Evolutionary conservation across 805 yeast genomes (phyloP).

Genomic region (Lipomyces chichibuensis): DNA sequence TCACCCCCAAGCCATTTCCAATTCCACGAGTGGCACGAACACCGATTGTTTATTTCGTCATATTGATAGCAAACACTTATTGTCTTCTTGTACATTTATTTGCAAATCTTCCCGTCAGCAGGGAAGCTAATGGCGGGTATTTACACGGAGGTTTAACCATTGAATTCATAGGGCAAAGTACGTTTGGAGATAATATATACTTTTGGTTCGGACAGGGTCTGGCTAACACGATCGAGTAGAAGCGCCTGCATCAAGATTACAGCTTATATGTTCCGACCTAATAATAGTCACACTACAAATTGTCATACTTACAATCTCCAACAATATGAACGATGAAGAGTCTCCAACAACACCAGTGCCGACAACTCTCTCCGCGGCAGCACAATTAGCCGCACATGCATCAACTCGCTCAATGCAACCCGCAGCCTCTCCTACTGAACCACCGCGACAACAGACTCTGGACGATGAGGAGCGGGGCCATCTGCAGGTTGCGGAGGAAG

Average conservation of each 20-base stretch:
- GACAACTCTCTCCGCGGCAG: conserved; percentile 18
- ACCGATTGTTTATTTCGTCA: conserved; percentile 16
- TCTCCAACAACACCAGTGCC: conserved; percentile 8
- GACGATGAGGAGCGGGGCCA: conserved; percentile 27
- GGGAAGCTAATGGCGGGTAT: conserved; percentile 33
- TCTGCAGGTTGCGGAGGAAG: not conserved
- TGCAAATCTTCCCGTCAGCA: conserved; percentile 23
- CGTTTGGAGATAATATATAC: not conserved
- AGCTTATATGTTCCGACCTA: conserved; percentile 17
- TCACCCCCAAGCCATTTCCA: conserved; percentile 35
- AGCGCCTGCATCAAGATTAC: conserved; percentile 27
- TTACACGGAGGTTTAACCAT: conserved; percentile 36
- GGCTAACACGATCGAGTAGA: conserved; percentile 5
- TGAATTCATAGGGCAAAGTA: conserved; percentile 35
- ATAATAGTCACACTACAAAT: conserved; percentile 21
- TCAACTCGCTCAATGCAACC: conserved; percentile 11
- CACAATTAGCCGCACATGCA: conserved; percentile 17
- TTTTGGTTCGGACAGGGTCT: not conserved
- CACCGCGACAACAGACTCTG: conserved; percentile 13
- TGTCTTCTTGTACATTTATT: conserved; percentile 31
- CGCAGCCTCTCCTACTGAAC: not conserved
- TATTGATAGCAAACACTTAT: conserved; percentile 21
- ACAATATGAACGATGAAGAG: conserved; percentile 8
- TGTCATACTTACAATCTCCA: conserved; percentile 12
- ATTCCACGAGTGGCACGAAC: conserved; percentile 24